Base-by-base conservation (phyloP, 2,329 filamentous ascomycete species). In the Ophiocordyceps camponoti-saundersi region DNA sequence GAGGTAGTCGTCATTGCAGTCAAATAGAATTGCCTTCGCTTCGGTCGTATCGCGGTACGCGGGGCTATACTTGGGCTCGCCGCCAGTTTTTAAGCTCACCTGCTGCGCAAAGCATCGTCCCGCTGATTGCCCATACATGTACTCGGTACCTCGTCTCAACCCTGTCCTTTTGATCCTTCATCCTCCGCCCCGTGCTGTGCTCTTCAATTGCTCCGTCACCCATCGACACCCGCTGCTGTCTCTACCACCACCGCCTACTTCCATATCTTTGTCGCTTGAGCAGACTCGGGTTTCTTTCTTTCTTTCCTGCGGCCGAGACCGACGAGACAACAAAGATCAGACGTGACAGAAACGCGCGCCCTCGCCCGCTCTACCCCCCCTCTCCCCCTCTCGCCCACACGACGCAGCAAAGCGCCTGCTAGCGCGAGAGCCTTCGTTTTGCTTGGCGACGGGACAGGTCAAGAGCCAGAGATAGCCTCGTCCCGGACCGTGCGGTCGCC, bases 401-500 rank as follows among this genome's bases (percentile, higher is more conserved):
- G 34, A 39, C 34, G 15, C 34, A 18, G n/a, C 34, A 18, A 39
- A 16, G 34, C 16, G 34, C n/a, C 34, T 29, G 26, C 8, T 29
- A 10, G 5, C 11, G 23, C 23, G 23, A 26, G 23, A 8, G 23
- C 23, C 23, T 8, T 11, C 26, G 7, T 29, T 29, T 29, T 29
- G 26, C 26, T 29, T 29, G 26, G 26, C 26, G 26, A 29, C 26
- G 26, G 26, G 26, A 29, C 26, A 29, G 26, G 26, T 10, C 26
- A 29, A 29, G 26, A 29, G 26, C 26, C 26, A 29, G 5, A 40
- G 36, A 40, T 8, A 40, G 36, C 36, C 36, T 40, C 44, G 18
- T 43, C 40, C 42, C 45, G 43, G 22, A 44, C 36, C 20, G 41
- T 43, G 45, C 16, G 45, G 20, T 43, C 46, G 44, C 41, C 44